Conservation (phyloP, 2,329 filamentous ascomycete species). For the Torrubiellomyces zombiae region DNA sequence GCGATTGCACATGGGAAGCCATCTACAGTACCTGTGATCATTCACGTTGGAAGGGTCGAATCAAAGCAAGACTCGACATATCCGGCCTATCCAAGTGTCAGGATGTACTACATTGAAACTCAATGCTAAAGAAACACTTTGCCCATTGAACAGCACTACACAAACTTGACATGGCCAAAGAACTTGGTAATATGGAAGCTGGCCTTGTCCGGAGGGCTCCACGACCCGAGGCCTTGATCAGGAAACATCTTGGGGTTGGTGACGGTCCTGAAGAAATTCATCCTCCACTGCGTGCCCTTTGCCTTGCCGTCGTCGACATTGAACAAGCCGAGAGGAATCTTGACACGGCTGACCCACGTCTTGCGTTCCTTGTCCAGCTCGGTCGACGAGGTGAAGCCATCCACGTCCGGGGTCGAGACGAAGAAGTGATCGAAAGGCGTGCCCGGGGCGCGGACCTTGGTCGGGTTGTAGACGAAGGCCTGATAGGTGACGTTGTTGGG, state of each 20-base stretch:
- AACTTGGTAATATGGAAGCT: slow-evolving; percentile 31
- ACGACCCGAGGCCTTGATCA: slow-evolving; percentile 25
- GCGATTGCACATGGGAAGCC: no score
- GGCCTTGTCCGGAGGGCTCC: slow-evolving; percentile 26
- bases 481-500: slow-evolving; percentile 35
- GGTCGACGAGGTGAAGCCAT: slow-evolving; percentile 25
- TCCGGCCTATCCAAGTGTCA: no score
- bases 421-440: slow-evolving; percentile 27
- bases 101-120: no score
- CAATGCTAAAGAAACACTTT: no score
- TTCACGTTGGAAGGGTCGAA: no score
- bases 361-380: slow-evolving; percentile 17
- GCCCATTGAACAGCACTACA: no score
- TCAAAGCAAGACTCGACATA: no score
- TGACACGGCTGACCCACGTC: slow-evolving; percentile 23
- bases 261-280: slow-evolving; percentile 35
- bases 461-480: slow-evolving; percentile 32
- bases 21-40: no score
- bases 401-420: slow-evolving; percentile 19
- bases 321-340: slow-evolving; percentile 30
- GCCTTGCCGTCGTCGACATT: slow-evolving; percentile 27
- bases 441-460: slow-evolving; percentile 22
- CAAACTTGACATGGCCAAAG: slow-evolving; percentile 23
- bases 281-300: slow-evolving; percentile 28
- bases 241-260: slow-evolving; percentile 25